Evolutionary conservation across 2,329 filamentous ascomycete species (phyloP), one percentile per base, ranked within the genome.

Genomic region (Decorospora gaudefroyi): DNA sequence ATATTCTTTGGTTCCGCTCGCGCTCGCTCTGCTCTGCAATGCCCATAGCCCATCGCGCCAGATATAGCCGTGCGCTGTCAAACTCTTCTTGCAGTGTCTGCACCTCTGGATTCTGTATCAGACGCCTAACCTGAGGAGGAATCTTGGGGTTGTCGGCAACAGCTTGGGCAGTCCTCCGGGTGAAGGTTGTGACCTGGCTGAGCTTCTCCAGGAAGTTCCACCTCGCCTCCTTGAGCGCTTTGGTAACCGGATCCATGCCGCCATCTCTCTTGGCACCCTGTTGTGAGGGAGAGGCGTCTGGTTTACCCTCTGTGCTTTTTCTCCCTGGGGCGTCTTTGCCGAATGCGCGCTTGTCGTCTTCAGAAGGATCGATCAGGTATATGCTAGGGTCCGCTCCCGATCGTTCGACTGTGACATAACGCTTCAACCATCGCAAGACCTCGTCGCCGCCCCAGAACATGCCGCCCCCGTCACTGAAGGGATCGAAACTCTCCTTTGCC

Each of bases 361-460:
- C 81, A 9, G 79, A 87, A 0, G 93, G 93, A 56, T 99, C 89
- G 26, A 99, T 81, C 16, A 99, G 76, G 64, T 96, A 99, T 17
- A 95, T 86, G 55, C 90, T 96, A 1, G 88, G 87, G 65, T 99
- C 95, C 1, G 88, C 89, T 1, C 80, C 83, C 23, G 90, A 95
- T 46, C 90, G 80, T 70, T 97, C 88, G 10, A 99, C 83, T 13
- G 78, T 79, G 5, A 93, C 82, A 69, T 96, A 96, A 66, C 85
- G 80, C 66, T 85, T 88, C 59, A 99, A 65, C 93, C 95, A 99
- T 42, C 90, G 80, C 33, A 99, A 69, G 0, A 97, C 87, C 73
- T 99, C 92, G 67, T 99, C 93, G 4, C 93, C 93, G 43, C 93
- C 95, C 93, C 95, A 99, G 65, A 96, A 97, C 78, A 96, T 86